Percentiles rank a stretch among this genome's conserved stretches.
These are phyloP conservation scores for Globisporangium uncinulatum DNA, from an alignment of 352 stramenopile species.

Conservation along the genomic window DNA sequence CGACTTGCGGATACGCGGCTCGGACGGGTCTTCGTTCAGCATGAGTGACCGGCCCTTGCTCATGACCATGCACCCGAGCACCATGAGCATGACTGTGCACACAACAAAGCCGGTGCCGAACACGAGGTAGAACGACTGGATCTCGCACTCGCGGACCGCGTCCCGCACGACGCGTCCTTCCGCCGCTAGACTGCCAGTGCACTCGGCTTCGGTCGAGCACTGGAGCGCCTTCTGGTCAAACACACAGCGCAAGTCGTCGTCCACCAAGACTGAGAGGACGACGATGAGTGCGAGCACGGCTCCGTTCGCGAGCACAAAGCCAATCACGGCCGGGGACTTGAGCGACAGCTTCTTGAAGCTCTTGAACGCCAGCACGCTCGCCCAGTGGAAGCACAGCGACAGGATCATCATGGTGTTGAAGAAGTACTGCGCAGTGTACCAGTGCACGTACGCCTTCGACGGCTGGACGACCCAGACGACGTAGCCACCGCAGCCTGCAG, in stretches of 20 bases:
- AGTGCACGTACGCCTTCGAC: conserved; percentile 81
- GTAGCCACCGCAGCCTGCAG: conserved; percentile 65
- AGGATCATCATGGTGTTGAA: conserved; percentile 87
- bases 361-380: conserved; percentile 79
- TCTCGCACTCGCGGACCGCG: conserved; percentile 61
- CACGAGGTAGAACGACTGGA: conserved; percentile 77
- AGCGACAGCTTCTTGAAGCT: conserved; percentile 84
- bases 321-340: conserved; percentile 71
- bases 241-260: conserved; percentile 64
- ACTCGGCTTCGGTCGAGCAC: conserved; percentile 54
- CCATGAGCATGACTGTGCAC: conserved; percentile 81
- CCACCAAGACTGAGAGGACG: conserved; percentile 38
- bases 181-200: conserved; percentile 45
- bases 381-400: conserved; percentile 86
- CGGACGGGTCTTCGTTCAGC: conserved; percentile 80
- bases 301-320: conserved; percentile 59
- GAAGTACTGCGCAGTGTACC: conserved; percentile 84
- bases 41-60: conserved; percentile 75
- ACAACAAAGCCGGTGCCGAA: conserved; percentile 77
- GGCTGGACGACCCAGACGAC: conserved; percentile 82
- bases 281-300: conserved; percentile 68
- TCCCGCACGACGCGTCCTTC: conserved; percentile 65
- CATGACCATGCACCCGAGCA: conserved; percentile 86
- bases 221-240: conserved; percentile 56
- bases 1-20: conserved; percentile 76